Evolutionary conservation across 2,329 filamentous ascomycete genomes (phyloP), one percentile per base, ranked within the genome.

Genomic region (Nectriaceae sp.): DNA sequence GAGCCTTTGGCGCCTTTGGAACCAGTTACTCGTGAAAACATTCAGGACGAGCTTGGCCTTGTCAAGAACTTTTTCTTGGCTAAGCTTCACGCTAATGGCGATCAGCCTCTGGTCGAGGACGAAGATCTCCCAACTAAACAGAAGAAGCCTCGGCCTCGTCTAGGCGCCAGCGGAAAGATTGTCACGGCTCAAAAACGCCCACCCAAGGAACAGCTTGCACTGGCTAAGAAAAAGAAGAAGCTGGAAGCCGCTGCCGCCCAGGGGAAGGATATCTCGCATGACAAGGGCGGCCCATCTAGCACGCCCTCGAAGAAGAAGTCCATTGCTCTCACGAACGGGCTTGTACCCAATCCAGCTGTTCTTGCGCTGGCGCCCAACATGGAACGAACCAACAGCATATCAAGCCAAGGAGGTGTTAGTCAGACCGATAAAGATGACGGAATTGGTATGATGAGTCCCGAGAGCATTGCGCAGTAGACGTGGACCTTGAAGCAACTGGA

Each of bases 101-200:
- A 93, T 62, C 83, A 91, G 66, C 85, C 90, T 37, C 79, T 99
- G 56, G 76, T 96, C 44, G 94, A 99, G 74, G 94, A 99, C 71
- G 90, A 97, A 65, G 93, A 99, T 59, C 75, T 99, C 20, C 94
- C 95, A 15, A 83, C 87, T 46, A 99, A 99, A 72, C 94, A 99
- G 72, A 81, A 90, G 75, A 87, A 74, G 72, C 90, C 74, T 20
- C 77, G 81, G n/a, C 81, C 83, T n/a, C 76, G 81, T 24, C 77
- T 83, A 20, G 80, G 80, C 26, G 81, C 83, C 18, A 92, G 87
- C 18, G 90, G 90, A 63, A 96, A 95, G 76, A 96, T 96, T 57
- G 87, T 88, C 11, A 88, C 85, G 44, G 89, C 90, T 24, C 84
- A 91, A 60, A 96, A 95, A 73, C 79, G 89, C 6, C 89, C 90